Evolutionary conservation across 331 rosid genomes (phyloP).

Genomic region (Cydonia oblonga): DNA sequence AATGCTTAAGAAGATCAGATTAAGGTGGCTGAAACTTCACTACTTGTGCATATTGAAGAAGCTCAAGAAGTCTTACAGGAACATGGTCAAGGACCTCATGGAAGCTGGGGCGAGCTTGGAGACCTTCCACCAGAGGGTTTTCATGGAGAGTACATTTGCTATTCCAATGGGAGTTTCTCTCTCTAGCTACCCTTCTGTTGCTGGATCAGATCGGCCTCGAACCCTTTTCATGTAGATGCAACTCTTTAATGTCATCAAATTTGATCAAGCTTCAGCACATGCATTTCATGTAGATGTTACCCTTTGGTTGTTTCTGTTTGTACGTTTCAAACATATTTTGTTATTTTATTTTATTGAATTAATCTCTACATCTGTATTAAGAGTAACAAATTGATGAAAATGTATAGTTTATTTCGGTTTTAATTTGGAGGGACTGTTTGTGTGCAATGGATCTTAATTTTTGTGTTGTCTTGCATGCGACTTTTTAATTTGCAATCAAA

Average conservation of each 20-base stretch:
- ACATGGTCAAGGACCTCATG: constrained; percentile 34
- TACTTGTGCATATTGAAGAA: constrained; percentile 31
- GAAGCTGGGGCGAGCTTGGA: constrained; percentile 39
- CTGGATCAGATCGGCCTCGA: constrained; percentile 35
- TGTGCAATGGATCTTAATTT: background rate
- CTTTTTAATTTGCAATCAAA: no score
- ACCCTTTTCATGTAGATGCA: constrained; percentile 17
- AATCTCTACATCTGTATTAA: background rate
- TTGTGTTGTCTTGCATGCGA: no score
- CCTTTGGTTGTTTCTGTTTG: background rate
- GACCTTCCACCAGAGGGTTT: constrained; percentile 40
- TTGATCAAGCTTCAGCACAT: background rate
- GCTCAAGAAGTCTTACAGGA: constrained; percentile 30
- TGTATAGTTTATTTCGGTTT: background rate
- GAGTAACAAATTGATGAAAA: background rate
- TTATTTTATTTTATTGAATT: background rate
- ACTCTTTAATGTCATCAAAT: background rate
- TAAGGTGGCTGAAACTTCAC: constrained; percentile 42
- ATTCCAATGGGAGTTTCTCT: constrained; percentile 53
- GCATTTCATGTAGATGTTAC: no score
- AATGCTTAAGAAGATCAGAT: constrained; percentile 31
- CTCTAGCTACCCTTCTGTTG: constrained; percentile 29
- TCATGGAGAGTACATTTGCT: constrained; percentile 50
- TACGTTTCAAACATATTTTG: background rate
- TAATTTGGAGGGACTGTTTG: no score